Percentiles rank a stretch among this genome's conserved stretches.
phyloP scores from a whole-genome alignment of 345 rosid species.

The Lumnitzera littorea region DNA sequence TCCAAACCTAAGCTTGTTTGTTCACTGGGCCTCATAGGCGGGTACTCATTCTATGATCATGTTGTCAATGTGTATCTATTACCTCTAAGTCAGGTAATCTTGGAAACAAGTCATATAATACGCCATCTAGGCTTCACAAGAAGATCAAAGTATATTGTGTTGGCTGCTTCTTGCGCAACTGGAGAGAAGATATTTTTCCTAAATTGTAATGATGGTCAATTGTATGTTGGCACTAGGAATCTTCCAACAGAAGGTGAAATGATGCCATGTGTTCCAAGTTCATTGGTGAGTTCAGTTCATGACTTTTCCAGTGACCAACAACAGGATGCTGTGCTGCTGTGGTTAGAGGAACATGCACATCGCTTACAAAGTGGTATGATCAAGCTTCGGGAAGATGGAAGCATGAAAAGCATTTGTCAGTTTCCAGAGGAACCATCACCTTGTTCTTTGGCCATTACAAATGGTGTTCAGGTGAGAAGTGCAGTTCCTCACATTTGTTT shows the following conservation, averaged over 20 bases:
- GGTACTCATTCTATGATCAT: constrained; percentile 44
- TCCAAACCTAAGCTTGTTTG: not conserved
- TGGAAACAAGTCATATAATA: constrained; percentile 27
- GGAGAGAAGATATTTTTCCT: constrained; percentile 59
- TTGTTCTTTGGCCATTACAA: constrained; percentile 67
- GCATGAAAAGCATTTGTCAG: constrained; percentile 41
- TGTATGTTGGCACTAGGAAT: constrained; percentile 51
- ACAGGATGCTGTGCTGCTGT: constrained; percentile 78
- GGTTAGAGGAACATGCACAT: constrained; percentile 84
- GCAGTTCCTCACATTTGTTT: not conserved
- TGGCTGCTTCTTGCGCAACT: constrained; percentile 44
- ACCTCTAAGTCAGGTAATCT: constrained; percentile 41
- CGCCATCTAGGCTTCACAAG: constrained; percentile 16
- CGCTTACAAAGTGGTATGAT: constrained; percentile 56
- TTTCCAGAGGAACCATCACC: constrained; percentile 73
- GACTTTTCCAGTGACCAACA: constrained; percentile 31
- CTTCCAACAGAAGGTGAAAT: constrained; percentile 35
- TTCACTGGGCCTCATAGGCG: constrained; percentile 69
- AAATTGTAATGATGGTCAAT: constrained; percentile 64
- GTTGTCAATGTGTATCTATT: constrained; percentile 63
- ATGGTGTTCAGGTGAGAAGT: constrained; percentile 61
- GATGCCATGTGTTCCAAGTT: constrained; percentile 75
- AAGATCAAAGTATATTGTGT: constrained; percentile 30
- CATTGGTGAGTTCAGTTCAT: constrained; percentile 45
- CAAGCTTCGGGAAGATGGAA: constrained; percentile 31